Evolutionary conservation across 805 yeast species (phyloP), one percentile per base, ranked within the genome.

Genomic region (Lipomyces sp.): DNA sequence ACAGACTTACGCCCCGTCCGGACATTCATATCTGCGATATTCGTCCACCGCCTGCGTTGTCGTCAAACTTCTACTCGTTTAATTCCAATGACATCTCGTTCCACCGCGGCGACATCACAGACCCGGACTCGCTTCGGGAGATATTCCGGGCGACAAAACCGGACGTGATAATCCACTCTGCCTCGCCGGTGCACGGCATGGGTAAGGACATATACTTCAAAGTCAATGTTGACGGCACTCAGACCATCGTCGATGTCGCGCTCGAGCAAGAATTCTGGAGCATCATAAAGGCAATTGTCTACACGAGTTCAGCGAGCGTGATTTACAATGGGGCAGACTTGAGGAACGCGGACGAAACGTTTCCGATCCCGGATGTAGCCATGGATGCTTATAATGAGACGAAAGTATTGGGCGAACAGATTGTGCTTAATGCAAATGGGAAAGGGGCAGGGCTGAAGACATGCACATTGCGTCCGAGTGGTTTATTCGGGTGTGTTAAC

Each of bases 371-470:
- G 0, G 86, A 84, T 57, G 84, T 86, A 55, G 95, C 96, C 69
- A 92, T 95, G 98, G 99, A 95, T 77, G 96, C 96, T 0, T 95
- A 95, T 78, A 96, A 95, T 75, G 93, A 90, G 76, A 93, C 98
- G 8, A 95, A 95, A 77, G 70, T 59, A 24, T 55, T 60, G 15
- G 71, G 97, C 97, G 99, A 95, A 78, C 83, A 83, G 18, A 84
- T 87, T 80, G 97, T 92, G 1, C 82, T 93, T 74, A 80, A 84
- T 29, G 90, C 96, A 18, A 90, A 92, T 77, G 84, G 85, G 58
- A 80, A 82, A 13, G 81, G 81, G 1, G 35, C 53, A 4, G 63
- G 60, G 2, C 84, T 93, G 70, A 79, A 84, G 59, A 95, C 99
- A 0, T 89, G 90, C 48, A 95, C 97, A 1, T 79, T 95, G 59